Percentiles rank a stretch among this genome's conserved stretches.
Evolutionary conservation across 441 rosid genomes (phyloP).

Genomic region (Euphorbia celastroides): DNA sequence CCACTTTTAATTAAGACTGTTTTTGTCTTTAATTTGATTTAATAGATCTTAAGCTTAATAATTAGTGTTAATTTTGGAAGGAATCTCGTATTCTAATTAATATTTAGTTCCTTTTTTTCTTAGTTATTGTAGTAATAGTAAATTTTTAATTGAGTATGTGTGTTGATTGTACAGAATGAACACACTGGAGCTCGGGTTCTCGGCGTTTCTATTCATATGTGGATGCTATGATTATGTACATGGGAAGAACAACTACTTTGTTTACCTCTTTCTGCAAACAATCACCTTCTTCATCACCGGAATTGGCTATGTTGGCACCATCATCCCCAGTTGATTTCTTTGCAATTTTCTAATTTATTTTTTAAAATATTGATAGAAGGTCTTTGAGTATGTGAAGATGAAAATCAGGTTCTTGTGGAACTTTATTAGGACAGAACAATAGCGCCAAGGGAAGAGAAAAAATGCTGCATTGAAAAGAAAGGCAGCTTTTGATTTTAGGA

Average conservation of each 20-base stretch:
- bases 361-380: background rate
- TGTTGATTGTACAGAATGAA: constrained; percentile 49
- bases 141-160: too few relatives aligned
- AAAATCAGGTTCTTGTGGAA: too few relatives aligned
- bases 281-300: constrained; percentile 74
- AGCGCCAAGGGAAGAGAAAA: constrained; percentile 15
- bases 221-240: constrained; percentile 66
- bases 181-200: constrained; percentile 59
- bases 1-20: too few relatives aligned
- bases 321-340: constrained; percentile 32
- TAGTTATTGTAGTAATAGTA: too few relatives aligned
- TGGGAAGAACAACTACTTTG: constrained; percentile 62
- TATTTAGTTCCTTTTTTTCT: too few relatives aligned
- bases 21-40: too few relatives aligned
- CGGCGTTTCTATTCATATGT: constrained; percentile 61
- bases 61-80: too few relatives aligned
- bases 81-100: too few relatives aligned
- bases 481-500: background rate
- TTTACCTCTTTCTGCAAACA: constrained; percentile 60
- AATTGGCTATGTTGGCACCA: constrained; percentile 73
- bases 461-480: constrained; percentile 12
- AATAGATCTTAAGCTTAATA: too few relatives aligned
- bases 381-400: background rate
- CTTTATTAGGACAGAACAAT: background rate
- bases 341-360: background rate